Evolutionary conservation across 108 stramenopile species (phyloP).

Genomic region (Nannochloropsis oceanica): DNA sequence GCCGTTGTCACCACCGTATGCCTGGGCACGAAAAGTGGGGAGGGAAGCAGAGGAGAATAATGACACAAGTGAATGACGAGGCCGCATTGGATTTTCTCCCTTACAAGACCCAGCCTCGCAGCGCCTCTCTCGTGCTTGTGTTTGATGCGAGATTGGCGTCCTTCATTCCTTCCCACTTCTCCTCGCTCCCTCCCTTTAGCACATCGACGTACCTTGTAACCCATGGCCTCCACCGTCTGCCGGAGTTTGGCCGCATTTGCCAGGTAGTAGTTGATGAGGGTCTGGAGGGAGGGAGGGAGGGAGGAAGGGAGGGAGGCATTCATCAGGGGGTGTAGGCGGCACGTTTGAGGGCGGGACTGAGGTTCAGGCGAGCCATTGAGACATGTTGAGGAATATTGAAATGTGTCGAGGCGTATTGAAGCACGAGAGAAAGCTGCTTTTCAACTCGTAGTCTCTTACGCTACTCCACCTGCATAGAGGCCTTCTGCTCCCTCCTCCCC

Average conservation of each 20-base stretch:
- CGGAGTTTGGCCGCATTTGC: conserved; percentile 77
- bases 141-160: neutral
- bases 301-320: neutral
- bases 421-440: no score
- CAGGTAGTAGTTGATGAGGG: conserved; percentile 91
- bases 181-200: neutral
- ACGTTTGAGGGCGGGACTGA: no score
- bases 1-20: conserved; percentile 79
- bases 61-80: conserved; percentile 6
- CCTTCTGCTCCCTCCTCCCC: neutral
- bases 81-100: conserved; percentile 51
- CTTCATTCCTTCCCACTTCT: neutral
- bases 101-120: neutral
- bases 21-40: conserved; percentile 13
- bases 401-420: no score
- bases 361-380: no score
- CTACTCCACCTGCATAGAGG: no score
- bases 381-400: no score
- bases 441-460: no score
- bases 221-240: conserved; percentile 35
- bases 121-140: neutral
- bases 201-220: neutral
- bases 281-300: neutral
- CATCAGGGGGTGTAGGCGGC: neutral
- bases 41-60: neutral